These are phyloP conservation scores for Cymodocea nodosa DNA, from an alignment of 116 monocot species.

Conservation along the genomic window DNA sequence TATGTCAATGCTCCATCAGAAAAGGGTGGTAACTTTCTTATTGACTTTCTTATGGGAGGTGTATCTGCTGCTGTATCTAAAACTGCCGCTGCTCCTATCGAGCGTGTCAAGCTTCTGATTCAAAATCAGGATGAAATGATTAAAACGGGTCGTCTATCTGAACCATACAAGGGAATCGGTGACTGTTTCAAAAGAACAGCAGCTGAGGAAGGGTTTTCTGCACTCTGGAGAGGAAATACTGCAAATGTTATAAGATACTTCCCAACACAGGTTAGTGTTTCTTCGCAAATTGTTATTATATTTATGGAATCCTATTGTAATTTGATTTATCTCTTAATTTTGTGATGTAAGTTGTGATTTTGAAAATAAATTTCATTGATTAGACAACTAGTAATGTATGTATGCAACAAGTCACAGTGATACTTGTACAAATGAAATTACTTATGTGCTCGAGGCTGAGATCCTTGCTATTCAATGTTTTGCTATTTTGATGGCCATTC, in stretches of 20 bases:
- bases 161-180: conserved; percentile 32
- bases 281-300: neutral
- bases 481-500: no score
- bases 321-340: no score
- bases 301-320: neutral
- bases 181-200: conserved; percentile 29
- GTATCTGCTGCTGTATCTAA: conserved; percentile 29
- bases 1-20: conserved; percentile 22
- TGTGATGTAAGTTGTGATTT: no score
- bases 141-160: conserved; percentile 25
- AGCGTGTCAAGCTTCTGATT: conserved; percentile 28
- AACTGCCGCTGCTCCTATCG: conserved; percentile 25
- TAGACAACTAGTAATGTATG: no score
- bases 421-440: no score
- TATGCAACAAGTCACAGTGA: no score
- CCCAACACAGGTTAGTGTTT: conserved; percentile 25
- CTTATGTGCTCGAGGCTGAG: no score
- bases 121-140: conserved; percentile 44
- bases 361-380: no score
- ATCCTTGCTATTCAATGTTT: no score
- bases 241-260: conserved; percentile 39
- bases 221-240: conserved; percentile 34
- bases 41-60: conserved; percentile 30
- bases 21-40: conserved; percentile 14
- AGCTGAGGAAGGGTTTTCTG: conserved; percentile 13